Base-by-base conservation (phyloP, 2,329 filamentous ascomycete genomes). In the Nannizziopsis barbatae region DNA sequence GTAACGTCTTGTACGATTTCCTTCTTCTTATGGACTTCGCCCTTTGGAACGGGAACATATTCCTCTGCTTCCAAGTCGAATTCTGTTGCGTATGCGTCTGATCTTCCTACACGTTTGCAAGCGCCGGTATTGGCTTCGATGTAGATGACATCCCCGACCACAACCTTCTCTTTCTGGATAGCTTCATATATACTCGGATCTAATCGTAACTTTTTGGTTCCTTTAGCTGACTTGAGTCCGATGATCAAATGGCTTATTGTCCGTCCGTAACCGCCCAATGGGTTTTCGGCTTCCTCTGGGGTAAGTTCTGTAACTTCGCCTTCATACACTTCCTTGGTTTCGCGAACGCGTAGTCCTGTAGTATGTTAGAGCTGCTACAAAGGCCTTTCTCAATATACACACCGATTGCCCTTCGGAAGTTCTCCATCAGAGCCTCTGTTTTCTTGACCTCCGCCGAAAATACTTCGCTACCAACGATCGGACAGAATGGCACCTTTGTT, bases 1-100 rank as follows among this genome's bases (percentile, higher is more conserved):
- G 92, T 95, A 54, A 98, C 92, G 62, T 98, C 92, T 67, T 98
- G 92, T 32, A 98, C 92, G 58, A 98, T 94, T 71, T 98, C 92
- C 75, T 98, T 98, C 80, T 95, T 96, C 79, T 98, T 98, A 75
- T 96, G 92, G 47, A 98, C 92, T 62, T 98, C 92, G 50, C 92
- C 92, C 74, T 98, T 98, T 50, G 92, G 92, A 55, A 98, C 93
- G 5, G 92, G 92, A 56, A 98, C 92, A 66, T 98, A 98, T 70
- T 98, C 92, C 70, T 98, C 92, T 1, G 92, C 92, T 72, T 98
- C 92, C 43, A 98, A 80, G 65, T 98, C 92, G 65, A 98, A 98
- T 66, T 98, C 92, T 45, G 92, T 98, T 22, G 89, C 90, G 66
- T 96, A 96, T 22, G 92, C 92, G 65, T 98, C 92, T 40, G 87